These are phyloP conservation scores for Kalmanozyma brasiliensis DNA, from an alignment of 1,284 basidiomycete genomes.

Conservation along the genomic window DNA sequence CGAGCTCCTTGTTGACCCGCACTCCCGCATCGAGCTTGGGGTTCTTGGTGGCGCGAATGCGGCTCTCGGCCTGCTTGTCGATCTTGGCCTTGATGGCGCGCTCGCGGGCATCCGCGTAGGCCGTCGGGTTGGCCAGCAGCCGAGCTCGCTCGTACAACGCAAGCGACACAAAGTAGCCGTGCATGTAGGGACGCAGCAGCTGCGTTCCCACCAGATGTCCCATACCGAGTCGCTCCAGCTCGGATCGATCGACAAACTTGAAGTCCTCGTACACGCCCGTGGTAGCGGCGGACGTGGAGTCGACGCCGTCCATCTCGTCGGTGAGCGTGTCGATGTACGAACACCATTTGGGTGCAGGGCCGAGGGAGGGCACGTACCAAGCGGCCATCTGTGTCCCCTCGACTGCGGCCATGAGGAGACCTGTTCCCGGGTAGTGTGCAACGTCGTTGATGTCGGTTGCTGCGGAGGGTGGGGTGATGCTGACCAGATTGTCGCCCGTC, in stretches of 20 bases:
- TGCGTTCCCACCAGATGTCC: constrained; percentile 93
- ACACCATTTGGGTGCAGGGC: constrained; percentile 95
- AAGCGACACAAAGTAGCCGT: constrained; percentile 96
- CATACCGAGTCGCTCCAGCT: constrained; percentile 79
- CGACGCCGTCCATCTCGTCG: constrained; percentile 82
- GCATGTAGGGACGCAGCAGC: constrained; percentile 98
- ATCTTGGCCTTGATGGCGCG: constrained; percentile 86
- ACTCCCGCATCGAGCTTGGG: constrained; percentile 66
- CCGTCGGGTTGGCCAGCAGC: constrained; percentile 94
- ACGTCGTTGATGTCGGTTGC: constrained; percentile 76
- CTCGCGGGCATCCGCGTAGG: constrained; percentile 92
- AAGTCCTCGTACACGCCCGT: constrained; percentile 86
- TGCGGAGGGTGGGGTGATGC: constrained; percentile 87
- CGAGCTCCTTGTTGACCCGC: constrained; percentile 92
- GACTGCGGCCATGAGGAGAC: constrained; percentile 63
- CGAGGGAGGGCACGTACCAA: constrained; percentile 89
- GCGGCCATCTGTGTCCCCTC: constrained; percentile 66
- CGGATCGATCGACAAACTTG: constrained; percentile 92
- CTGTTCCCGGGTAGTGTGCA: constrained; percentile 64
- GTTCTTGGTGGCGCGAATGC: constrained; percentile 75
- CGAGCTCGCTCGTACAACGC: constrained; percentile 95
- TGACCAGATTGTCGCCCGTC: constrained; percentile 81
- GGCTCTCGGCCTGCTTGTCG: constrained; percentile 89
- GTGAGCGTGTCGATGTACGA: constrained; percentile 98
- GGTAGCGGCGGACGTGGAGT: constrained; percentile 70